A percentile compares a stretch with the other conserved stretches of the same genome.
These are phyloP conservation scores for Solanum piurae DNA, from an alignment of 257 asterid species.

Conservation along the genomic window DNA sequence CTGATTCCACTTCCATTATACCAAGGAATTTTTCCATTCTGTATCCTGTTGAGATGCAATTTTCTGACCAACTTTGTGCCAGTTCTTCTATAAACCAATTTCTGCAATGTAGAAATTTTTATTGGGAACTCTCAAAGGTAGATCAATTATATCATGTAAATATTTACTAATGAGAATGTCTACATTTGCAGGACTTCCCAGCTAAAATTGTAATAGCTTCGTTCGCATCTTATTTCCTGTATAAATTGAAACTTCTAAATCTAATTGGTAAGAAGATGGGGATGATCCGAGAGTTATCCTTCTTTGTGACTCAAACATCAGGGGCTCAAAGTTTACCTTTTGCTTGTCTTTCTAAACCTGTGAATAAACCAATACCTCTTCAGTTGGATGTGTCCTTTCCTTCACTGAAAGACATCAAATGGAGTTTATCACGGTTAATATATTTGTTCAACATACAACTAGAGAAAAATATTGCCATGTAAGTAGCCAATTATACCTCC, in stretches of 20 bases:
- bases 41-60: neutral
- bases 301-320: slow-evolving; percentile 27
- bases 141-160: neutral
- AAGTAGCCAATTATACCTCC: slow-evolving; percentile 24
- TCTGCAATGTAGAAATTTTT: neutral
- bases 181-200: slow-evolving; percentile 43
- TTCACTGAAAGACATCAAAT: slow-evolving; percentile 60
- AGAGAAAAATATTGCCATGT: slow-evolving; percentile 91
- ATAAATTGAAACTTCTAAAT: slow-evolving; percentile 29
- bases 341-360: slow-evolving; percentile 75
- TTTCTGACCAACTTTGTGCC: neutral
- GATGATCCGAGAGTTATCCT: slow-evolving; percentile 34
- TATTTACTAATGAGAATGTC: slow-evolving; percentile 5
- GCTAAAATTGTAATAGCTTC: slow-evolving; percentile 42
- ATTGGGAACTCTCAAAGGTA: neutral
- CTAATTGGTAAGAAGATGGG: slow-evolving; percentile 18
- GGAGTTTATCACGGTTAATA: slow-evolving; percentile 68
- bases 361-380: slow-evolving; percentile 83
- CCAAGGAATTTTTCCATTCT: neutral
- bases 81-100: neutral
- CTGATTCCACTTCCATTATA: neutral
- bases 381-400: slow-evolving; percentile 77
- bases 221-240: slow-evolving; percentile 33
- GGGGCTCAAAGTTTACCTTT: slow-evolving; percentile 50
- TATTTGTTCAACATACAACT: slow-evolving; percentile 88